Conservation (phyloP, 306 rosid species). For the Sindora glabra region DNA sequence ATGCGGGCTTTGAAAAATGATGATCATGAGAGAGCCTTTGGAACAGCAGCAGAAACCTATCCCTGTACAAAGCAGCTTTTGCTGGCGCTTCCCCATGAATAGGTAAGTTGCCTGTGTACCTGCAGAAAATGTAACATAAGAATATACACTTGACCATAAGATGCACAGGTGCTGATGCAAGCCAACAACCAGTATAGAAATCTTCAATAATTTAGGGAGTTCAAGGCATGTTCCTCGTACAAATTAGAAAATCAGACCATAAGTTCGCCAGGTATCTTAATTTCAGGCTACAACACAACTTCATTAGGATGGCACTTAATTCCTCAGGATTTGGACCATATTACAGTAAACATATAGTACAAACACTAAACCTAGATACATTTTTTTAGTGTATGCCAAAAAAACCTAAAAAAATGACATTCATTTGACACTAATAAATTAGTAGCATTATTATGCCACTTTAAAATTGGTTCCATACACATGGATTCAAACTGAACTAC, state of each 20-base stretch:
- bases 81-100: slow-evolving; percentile 78
- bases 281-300: not conserved
- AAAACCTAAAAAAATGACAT: not conserved
- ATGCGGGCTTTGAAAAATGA: slow-evolving; percentile 77
- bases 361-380: not conserved
- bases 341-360: not conserved
- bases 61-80: slow-evolving; percentile 59
- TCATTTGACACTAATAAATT: not conserved
- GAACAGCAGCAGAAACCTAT: slow-evolving; percentile 61
- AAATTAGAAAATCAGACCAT: not conserved
- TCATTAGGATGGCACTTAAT: not conserved
- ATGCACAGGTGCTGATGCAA: slow-evolving; percentile 1
- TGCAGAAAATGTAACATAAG: slow-evolving; percentile 16
- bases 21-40: slow-evolving; percentile 87
- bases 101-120: slow-evolving; percentile 52
- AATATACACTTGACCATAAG: not conserved
- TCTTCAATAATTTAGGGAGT: not conserved
- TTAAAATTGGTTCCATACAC: not conserved
- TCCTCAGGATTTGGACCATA: not conserved
- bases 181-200: not conserved
- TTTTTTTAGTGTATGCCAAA: not conserved
- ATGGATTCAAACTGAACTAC: not conserved
- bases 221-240: not conserved
- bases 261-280: not conserved
- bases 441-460: not conserved